Base-by-base conservation (phyloP, 2,329 filamentous ascomycete genomes). In the Penicillium sp. region DNA sequence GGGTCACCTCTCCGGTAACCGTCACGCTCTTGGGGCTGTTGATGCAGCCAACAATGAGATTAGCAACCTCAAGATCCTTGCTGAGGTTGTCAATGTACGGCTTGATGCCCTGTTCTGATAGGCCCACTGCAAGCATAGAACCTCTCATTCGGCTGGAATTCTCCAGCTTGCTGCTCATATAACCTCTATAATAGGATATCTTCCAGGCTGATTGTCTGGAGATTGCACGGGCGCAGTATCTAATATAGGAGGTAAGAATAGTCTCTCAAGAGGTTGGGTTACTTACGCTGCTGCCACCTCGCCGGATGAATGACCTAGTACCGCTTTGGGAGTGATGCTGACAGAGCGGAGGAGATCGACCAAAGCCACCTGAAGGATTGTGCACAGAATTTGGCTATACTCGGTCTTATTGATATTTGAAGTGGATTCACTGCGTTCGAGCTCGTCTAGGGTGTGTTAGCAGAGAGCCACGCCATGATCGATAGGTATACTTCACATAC, bases 211-310 rank as follows among this genome's bases (percentile, higher is more conserved):
- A 55, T 19, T 53, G 47, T 35, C 53, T 38, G n/a, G 50, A 54
- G 6, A 68, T n/a, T 29, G 39, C 43, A n/a, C 64, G 59, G 4
- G 59, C 58, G 15, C 60, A 41, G 13, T 41, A 51, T 7, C 49
- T 51, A 1, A 31, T 42, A 27, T 12, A 42, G 25, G 21, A 3
- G 31, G 49, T 31, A 17, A 31, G 44, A 15, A 35, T 31, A 31
- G 36, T 39, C 10, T 48, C 15, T 25, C 41, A 25, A 25, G 41
- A 10, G n/a, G 23, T 43, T 25, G 4, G 19, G 2, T 36, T 6
- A 33, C 63, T 53, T 64, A 71, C 13, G 68, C 68, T 10, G 63
- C 65, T 17, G 61, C 66, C 31, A 71, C 70, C 52, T 71, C 68
- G 19, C 68, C 68, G 17, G 43, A 55, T 4, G 63, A 66, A 54